Conservation (phyloP, 2,329 filamentous ascomycete species). For the Cytospora chrysosperma region DNA sequence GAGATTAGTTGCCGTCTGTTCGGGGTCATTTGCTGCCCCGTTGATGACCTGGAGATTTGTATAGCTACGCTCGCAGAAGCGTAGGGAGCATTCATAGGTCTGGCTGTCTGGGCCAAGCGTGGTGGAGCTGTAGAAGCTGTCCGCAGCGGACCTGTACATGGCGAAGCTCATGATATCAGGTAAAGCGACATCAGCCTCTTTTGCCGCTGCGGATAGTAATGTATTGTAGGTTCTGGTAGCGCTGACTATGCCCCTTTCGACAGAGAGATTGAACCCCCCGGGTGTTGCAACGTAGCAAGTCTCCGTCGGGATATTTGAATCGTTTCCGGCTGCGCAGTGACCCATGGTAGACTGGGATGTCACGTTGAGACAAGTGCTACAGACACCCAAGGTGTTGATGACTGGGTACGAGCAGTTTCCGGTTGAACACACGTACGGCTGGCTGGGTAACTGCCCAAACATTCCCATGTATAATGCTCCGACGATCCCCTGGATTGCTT, state of each 20-base stretch:
- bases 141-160: not conserved
- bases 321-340: not conserved
- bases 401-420: constrained; percentile 4
- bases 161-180: not conserved
- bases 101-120: not conserved
- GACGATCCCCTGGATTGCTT: constrained; percentile 5
- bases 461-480: not conserved
- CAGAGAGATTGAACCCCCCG: not conserved
- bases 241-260: not conserved
- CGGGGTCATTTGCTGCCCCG: not conserved
- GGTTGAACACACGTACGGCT: not conserved
- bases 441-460: constrained; percentile 1
- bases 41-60: not conserved
- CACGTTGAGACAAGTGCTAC: constrained; percentile 1
- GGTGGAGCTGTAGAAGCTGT: not conserved
- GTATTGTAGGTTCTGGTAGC: not conserved
- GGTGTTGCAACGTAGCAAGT: not conserved
- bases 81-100: constrained; percentile 5
- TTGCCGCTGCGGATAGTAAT: not conserved
- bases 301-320: not conserved
- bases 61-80: constrained; percentile 4
- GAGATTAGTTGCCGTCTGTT: not conserved
- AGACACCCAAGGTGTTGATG: constrained; percentile 1
- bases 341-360: not conserved
- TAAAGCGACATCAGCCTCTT: not conserved